Conservation (phyloP, 2,329 filamentous ascomycete genomes). For the Corinectria fuckeliana region DNA sequence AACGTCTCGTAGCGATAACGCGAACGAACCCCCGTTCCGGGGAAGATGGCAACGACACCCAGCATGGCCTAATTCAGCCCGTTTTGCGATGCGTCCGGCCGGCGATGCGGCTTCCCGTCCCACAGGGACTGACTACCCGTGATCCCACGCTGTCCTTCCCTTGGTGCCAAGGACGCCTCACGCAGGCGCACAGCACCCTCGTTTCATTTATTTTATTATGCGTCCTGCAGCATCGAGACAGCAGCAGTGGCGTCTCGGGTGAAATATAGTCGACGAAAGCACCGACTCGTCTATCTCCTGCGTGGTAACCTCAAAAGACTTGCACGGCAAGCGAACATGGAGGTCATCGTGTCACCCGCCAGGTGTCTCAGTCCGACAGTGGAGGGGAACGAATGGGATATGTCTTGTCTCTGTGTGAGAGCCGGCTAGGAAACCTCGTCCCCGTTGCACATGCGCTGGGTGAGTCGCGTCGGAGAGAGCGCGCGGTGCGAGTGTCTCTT, state of each 20-base stretch:
- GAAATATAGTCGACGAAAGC: slow-evolving; percentile 10
- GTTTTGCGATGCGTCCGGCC: slow-evolving; percentile 39
- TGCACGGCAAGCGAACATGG: slow-evolving; percentile 15
- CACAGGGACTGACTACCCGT: slow-evolving; percentile 28
- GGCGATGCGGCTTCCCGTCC: slow-evolving; percentile 29
- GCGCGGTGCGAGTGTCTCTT: slow-evolving; percentile 17
- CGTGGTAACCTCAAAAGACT: neutral
- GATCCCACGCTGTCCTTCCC: slow-evolving; percentile 33
- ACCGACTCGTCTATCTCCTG: slow-evolving; percentile 20
- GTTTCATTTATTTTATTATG: neutral
- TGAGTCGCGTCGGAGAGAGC: slow-evolving; percentile 4
- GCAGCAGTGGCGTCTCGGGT: slow-evolving; percentile 13
- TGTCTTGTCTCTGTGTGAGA: slow-evolving; percentile 16
- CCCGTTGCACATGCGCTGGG: slow-evolving; percentile 14
- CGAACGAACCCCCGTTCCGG: slow-evolving; percentile 14
- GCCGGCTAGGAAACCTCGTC: slow-evolving; percentile 3
- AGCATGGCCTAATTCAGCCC: slow-evolving; percentile 37
- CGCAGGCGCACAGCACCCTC: neutral
- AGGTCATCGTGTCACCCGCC: slow-evolving; percentile 5
- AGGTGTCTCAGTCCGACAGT: slow-evolving; percentile 6
- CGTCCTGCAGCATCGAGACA: slow-evolving; percentile 16
- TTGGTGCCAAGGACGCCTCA: slow-evolving; percentile 2
- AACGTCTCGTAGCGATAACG: slow-evolving; percentile 27
- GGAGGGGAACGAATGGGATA: neutral
- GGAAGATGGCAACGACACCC: slow-evolving; percentile 9